Evolutionary conservation across 495 filamentous ascomycete genomes (phyloP).

Genomic region (Aspergillus carlsbadensis): DNA sequence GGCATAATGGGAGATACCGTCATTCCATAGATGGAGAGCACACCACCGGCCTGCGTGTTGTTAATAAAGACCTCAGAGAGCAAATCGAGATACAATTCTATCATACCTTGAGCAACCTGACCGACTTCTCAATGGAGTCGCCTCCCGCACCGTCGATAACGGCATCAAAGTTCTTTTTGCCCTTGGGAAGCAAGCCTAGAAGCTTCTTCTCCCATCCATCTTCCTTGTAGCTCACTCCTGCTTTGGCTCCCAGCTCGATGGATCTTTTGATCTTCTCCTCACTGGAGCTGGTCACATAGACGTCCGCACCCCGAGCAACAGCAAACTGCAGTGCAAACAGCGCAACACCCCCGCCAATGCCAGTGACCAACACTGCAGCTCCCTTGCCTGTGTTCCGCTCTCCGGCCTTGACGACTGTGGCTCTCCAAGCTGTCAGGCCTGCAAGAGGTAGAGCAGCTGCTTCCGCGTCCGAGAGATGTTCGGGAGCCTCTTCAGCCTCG

Average conservation of each 20-base stretch:
- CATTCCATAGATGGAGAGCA: slow-evolving; percentile 75
- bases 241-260: slow-evolving; percentile 61
- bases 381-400: slow-evolving; percentile 54
- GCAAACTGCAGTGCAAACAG: slow-evolving; percentile 69
- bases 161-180: slow-evolving; percentile 61
- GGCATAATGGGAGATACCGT: slow-evolving; percentile 71
- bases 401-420: slow-evolving; percentile 68
- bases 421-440: slow-evolving; percentile 85
- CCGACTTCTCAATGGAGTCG: slow-evolving; percentile 59
- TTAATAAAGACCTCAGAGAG: not conserved
- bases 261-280: slow-evolving; percentile 65
- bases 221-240: slow-evolving; percentile 67
- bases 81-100: not conserved
- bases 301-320: slow-evolving; percentile 60
- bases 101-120: slow-evolving; percentile 56
- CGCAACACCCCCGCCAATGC: slow-evolving; percentile 80
- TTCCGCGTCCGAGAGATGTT: slow-evolving; percentile 66
- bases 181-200: slow-evolving; percentile 49
- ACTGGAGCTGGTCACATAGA: slow-evolving; percentile 67
- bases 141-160: slow-evolving; percentile 79
- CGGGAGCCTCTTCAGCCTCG: slow-evolving; percentile 74
- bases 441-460: slow-evolving; percentile 79
- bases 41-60: slow-evolving; percentile 52
- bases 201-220: slow-evolving; percentile 70
- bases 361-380: slow-evolving; percentile 68